These are phyloP conservation scores for Lachnellula suecica DNA, from an alignment of 2,329 filamentous ascomycete species.

Conservation along the genomic window DNA sequence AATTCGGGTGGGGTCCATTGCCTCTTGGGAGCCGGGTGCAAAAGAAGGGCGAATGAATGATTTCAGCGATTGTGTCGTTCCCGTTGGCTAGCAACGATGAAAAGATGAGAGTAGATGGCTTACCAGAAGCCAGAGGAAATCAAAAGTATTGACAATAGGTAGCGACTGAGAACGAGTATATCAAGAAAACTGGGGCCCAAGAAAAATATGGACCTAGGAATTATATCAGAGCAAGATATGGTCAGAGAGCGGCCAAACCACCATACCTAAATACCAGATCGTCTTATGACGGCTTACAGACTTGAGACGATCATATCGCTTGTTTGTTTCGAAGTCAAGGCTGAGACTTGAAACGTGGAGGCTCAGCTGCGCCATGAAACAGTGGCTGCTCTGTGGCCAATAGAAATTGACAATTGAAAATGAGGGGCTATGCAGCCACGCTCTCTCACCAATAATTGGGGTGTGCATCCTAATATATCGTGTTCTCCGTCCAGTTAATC, in stretches of 20 bases:
- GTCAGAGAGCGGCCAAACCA: not conserved
- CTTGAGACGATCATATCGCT: not conserved
- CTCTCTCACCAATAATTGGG: not conserved
- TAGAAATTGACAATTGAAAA: not conserved
- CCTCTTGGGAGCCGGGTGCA: not conserved
- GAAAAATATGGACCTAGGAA: not conserved
- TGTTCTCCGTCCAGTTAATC: too few relatives aligned
- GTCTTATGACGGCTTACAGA: not conserved
- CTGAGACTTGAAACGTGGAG: not conserved
- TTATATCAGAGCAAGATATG: not conserved
- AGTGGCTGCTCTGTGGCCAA: not conserved
- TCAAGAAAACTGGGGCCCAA: not conserved
- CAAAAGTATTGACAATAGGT: not conserved
- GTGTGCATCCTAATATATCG: too few relatives aligned
- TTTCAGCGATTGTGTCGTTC: too few relatives aligned
- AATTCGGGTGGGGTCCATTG: not conserved
- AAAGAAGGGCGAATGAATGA: not conserved
- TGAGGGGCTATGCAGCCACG: not conserved
- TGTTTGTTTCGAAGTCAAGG: not conserved
- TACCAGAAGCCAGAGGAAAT: not conserved
- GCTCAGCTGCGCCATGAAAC: not conserved
- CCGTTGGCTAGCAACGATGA: not conserved
- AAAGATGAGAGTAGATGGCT: not conserved
- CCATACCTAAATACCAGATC: not conserved
- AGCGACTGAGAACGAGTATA: not conserved